Evolutionary conservation across 805 yeast genomes (phyloP).

Genomic region (Debaryomyces prosopidis): DNA sequence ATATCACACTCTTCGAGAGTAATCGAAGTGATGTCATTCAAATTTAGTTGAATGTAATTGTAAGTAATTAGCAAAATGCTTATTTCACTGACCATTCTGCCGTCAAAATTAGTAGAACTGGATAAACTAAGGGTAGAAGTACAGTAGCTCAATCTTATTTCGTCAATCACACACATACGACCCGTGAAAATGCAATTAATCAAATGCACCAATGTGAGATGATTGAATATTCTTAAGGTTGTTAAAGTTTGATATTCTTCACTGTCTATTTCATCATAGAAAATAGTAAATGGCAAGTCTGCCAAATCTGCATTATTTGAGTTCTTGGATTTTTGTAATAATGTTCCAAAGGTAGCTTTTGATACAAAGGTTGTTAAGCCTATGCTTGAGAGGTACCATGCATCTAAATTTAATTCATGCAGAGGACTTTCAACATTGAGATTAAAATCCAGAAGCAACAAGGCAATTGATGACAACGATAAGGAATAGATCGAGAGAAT

Average conservation of each 20-base stretch:
- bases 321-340: conserved; percentile 19
- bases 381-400: conserved; percentile 67
- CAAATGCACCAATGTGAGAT: conserved; percentile 64
- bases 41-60: conserved; percentile 49
- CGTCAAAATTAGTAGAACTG: conserved; percentile 74
- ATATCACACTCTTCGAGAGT: conserved; percentile 17
- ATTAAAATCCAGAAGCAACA: conserved; percentile 6
- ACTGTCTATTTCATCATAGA: conserved; percentile 32
- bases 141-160: conserved; percentile 57
- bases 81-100: conserved; percentile 78
- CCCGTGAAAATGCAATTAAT: conserved; percentile 69
- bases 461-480: conserved; percentile 50
- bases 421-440: conserved; percentile 10
- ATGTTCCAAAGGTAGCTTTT: conserved; percentile 46
- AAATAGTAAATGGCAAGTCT: conserved; percentile 25
- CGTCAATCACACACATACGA: conserved; percentile 62
- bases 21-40: conserved; percentile 16
- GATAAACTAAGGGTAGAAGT: conserved; percentile 56
- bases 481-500: conserved; percentile 65
- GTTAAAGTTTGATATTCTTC: conserved; percentile 55
- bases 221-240: conserved; percentile 68
- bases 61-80: conserved; percentile 59
- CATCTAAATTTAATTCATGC: conserved; percentile 55
- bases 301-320: background rate
- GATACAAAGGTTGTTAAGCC: conserved; percentile 66